Evolutionary conservation across 495 filamentous ascomycete genomes (phyloP).

Genomic region (Aspergillus coremiiformis): DNA sequence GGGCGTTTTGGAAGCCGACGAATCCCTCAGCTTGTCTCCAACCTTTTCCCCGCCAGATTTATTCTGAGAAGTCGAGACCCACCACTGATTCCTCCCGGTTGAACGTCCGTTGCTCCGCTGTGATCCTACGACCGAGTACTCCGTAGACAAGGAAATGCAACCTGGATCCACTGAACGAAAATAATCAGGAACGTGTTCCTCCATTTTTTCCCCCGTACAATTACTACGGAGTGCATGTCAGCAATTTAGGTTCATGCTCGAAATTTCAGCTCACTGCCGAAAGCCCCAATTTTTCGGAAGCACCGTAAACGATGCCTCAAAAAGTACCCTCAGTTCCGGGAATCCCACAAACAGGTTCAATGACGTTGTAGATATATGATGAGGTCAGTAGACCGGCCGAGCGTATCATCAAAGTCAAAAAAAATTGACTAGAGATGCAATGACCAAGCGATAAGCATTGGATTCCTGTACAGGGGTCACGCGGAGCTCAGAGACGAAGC

Average conservation of each 20-base stretch:
- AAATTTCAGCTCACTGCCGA: neutral
- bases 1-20: no score
- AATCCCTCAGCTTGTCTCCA: neutral
- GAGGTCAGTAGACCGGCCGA: neutral
- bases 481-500: no score
- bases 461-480: no score
- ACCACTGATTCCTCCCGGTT: neutral
- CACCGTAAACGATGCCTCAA: neutral
- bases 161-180: conserved; percentile 1
- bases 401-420: neutral
- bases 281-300: neutral
- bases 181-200: neutral
- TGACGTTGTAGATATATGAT: neutral
- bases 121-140: no score
- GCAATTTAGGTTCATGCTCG: neutral
- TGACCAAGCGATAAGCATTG: no score
- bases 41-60: neutral
- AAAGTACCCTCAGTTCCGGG: neutral
- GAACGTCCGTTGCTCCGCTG: neutral
- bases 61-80: no score
- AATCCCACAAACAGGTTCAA: neutral
- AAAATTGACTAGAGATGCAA: no score
- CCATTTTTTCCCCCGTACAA: neutral
- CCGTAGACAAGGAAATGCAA: no score
- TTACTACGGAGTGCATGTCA: no score